Evolutionary conservation across 805 yeast genomes (phyloP).

Genomic region (Saturnispora besseyi): DNA sequence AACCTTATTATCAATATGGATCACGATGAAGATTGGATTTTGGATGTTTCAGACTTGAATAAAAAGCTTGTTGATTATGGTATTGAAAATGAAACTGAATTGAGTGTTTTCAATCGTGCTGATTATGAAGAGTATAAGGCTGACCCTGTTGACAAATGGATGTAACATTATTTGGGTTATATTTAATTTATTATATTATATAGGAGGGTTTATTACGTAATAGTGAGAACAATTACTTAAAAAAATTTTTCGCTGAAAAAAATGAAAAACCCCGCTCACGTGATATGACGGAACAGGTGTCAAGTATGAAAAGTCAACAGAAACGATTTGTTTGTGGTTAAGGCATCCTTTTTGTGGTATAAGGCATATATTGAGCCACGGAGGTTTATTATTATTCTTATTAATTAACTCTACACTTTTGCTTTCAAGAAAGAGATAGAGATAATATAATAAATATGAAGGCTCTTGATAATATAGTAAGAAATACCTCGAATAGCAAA

Average conservation of each 20-base stretch:
- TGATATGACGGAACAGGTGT: background rate
- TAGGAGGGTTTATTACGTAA: background rate
- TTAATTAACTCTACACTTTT: background rate
- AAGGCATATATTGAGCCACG: background rate
- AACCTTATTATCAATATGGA: slow-evolving; percentile 87
- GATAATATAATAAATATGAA: background rate
- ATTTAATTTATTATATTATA: background rate
- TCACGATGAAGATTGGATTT: slow-evolving; percentile 62
- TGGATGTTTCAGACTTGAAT: slow-evolving; percentile 31
- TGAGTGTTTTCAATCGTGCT: slow-evolving; percentile 64
- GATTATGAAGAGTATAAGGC: slow-evolving; percentile 62
- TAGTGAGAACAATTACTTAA: slow-evolving; percentile 6
- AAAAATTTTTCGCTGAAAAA: background rate
- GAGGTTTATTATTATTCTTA: background rate
- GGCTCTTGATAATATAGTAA: background rate
- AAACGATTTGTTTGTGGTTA: background rate
- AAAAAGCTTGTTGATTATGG: slow-evolving; percentile 44
- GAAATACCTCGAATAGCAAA: background rate
- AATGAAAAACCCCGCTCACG: background rate
- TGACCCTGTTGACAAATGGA: slow-evolving; percentile 92
- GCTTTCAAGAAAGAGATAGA: background rate
- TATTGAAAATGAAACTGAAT: slow-evolving; percentile 82
- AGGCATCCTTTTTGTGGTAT: background rate
- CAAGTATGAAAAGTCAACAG: background rate
- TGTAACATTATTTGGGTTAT: slow-evolving; percentile 10